Conservation (phyloP, 2,329 filamentous ascomycete genomes). For the Colletotrichum destructivum region DNA sequence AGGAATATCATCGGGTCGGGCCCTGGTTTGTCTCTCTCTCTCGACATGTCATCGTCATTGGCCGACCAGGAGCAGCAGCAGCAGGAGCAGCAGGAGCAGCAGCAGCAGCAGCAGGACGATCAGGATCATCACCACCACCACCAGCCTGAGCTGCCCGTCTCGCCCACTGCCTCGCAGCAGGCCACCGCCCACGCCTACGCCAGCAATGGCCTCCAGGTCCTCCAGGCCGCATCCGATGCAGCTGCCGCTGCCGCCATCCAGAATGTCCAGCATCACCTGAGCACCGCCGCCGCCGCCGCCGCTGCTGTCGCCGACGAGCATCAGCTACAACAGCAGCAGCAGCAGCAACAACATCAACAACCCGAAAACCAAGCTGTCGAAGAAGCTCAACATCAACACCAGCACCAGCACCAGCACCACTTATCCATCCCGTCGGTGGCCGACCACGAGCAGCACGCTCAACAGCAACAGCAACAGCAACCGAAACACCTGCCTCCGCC, state of each 20-base stretch:
- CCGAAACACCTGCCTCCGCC: conserved; percentile 40
- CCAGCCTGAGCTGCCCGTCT: conserved; percentile 45
- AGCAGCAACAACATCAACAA: conserved; percentile 21
- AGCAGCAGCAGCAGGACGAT: conserved; percentile 11
- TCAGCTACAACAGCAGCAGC: conserved; percentile 27
- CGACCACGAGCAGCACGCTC: conserved; percentile 21
- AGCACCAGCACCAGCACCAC: conserved; percentile 23
- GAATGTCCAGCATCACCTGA: conserved; percentile 54
- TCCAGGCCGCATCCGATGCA: conserved; percentile 62
- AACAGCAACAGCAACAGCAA: conserved; percentile 35
- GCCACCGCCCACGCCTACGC: conserved; percentile 60
- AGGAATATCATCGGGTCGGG: conserved; percentile 25
- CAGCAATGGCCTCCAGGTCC: conserved; percentile 62
- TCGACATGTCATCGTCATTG: conserved; percentile 27
- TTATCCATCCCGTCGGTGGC: background rate
- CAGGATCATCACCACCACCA: conserved; percentile 6
- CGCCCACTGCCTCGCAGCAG: conserved; percentile 32
- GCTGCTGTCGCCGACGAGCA: conserved; percentile 40
- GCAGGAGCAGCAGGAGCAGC: background rate
- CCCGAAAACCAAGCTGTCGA: conserved; percentile 24
- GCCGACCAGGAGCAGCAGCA: conserved; percentile 25
- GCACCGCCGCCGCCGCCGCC: conserved; percentile 45
- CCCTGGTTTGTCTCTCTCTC: background rate
- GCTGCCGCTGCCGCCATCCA: conserved; percentile 55
- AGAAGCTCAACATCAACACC: conserved; percentile 17